Base-by-base conservation (phyloP, 371 early-diverging fungal species). In the Mortierella sp. region DNA sequence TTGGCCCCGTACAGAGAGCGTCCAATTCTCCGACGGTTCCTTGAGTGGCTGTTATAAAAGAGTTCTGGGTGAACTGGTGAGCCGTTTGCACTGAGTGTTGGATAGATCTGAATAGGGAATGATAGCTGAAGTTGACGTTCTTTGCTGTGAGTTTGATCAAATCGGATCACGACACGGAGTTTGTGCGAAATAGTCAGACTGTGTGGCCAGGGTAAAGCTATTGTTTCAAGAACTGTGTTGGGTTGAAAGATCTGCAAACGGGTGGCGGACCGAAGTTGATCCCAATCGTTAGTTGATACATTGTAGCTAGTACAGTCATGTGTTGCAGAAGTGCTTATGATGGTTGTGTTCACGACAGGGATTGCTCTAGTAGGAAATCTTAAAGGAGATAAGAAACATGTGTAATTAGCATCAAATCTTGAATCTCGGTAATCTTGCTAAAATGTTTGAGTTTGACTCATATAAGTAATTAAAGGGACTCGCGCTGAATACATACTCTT, bases 41-140 rank as follows among this genome's bases (percentile, higher is more conserved):
- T 26, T 31, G 51, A 19, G 5, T 34, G 1, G 2, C 23, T 34
- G 19, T 26, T 7, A 42, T 56, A 32, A 12, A 54, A 10, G 13
- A 55, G 29, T 22, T 60, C 62, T 5, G 59, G 70, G n/a, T 70
- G 74, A 0, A 70, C 70, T 3, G 80, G 80, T 1, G 64, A 56
- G 1, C 68, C 74, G 3, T 73, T 66, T 17, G 56, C 61, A 2
- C 65, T 55, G 8, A 79, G 47, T 0, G 67, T 69, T 3, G 73
- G 74, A 26, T 70, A 74, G 22, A 79, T 70, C 9, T 12, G 26
- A 19, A 79, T 70, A 6, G 80, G 74, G 64, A 79, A 79, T 0
- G 80, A 79, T 13, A 79, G 64, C 55, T 79, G 80, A 17, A 79
- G 70, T 34, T 74, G 70, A 6, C 73, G 70, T 26, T 79, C 80